Conservation (phyloP, 2,329 filamentous ascomycete genomes). For the Byssothecium circinans region DNA sequence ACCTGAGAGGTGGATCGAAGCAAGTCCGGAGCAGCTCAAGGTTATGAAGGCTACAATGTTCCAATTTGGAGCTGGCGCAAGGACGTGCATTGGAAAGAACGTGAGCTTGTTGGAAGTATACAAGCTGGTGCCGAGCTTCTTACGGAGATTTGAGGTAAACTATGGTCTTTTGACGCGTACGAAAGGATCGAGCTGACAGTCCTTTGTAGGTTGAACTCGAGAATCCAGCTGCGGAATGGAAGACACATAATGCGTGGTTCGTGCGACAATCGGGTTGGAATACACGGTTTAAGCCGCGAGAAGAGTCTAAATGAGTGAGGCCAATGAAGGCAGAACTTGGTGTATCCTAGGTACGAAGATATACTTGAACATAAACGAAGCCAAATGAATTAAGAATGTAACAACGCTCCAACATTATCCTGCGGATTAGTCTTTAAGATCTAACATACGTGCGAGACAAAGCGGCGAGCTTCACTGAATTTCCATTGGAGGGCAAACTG, state of each 20-base stretch:
- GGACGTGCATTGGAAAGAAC: slow-evolving; percentile 67
- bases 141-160: slow-evolving; percentile 64
- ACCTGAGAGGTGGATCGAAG: slow-evolving; percentile 68
- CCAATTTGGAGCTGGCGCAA: slow-evolving; percentile 71
- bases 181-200: slow-evolving; percentile 6
- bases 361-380: too few relatives aligned
- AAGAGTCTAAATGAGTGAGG: too few relatives aligned
- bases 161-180: too few relatives aligned
- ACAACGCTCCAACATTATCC: too few relatives aligned
- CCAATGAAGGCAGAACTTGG: too few relatives aligned
- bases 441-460: too few relatives aligned
- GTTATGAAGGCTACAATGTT: slow-evolving; percentile 72
- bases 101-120: slow-evolving; percentile 54
- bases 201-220: slow-evolving; percentile 44
- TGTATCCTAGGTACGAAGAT: too few relatives aligned
- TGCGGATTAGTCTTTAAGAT: too few relatives aligned
- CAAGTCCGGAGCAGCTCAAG: slow-evolving; percentile 58
- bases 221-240: slow-evolving; percentile 46
- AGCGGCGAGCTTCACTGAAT: too few relatives aligned
- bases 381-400: too few relatives aligned
- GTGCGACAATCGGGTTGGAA: slow-evolving; percentile 51
- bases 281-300: slow-evolving; percentile 44
- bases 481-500: too few relatives aligned
- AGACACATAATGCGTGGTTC: slow-evolving; percentile 58
- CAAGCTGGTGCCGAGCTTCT: slow-evolving; percentile 57